Base-by-base conservation (phyloP, 768 basidiomycete species). In the Antrodiella citrinella region DNA sequence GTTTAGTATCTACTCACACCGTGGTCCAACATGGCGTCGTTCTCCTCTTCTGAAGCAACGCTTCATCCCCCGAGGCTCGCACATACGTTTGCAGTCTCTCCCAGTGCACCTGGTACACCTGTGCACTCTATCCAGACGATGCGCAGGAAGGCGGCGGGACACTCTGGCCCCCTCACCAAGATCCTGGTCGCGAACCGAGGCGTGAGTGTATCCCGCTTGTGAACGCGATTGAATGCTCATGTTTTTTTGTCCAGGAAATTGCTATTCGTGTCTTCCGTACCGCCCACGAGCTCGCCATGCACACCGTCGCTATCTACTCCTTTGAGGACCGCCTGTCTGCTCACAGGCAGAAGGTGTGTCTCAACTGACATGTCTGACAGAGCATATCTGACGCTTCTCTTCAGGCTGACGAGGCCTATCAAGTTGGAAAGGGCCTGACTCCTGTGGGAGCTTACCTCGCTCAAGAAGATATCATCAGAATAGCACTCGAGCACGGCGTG, bases 221-320 rank as follows among this genome's bases (percentile, higher is more conserved):
- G 21, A 47, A 52, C 49, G 45, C 51, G 21, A 5, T 30, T 45
- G 41, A 25, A 21, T 20, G 11, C 26, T 23, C 50, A 42, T 51
- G 30, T 12, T 42, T 52, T 24, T 54, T 57, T 46, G 48, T 54
- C 30, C 63, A 92, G 91, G 93, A 99, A 86, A 99, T 99, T 67
- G 96, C 96, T 23, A 92, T 99, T 60, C 89, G 96, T 63, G 93
- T 99, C 39, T 98, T 99, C 78, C 78, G 94, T 62, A 97, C 94
- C 0, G 90, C 96, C 45, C 96, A 99, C 72, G 96, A 99, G 65
- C 78, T 99, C 53, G 96, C 94, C 9, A 96, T 98, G 94, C 91
- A 94, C 67, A 96, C 94, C 44, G 96, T 98, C 50, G 96, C 96
- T 30, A 97, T 99, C 72, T 98, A 91, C 72, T 98, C 95, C 9